Evolutionary conservation across 805 yeast species (phyloP).

Genomic region (Kodamaea lidongshanica): DNA sequence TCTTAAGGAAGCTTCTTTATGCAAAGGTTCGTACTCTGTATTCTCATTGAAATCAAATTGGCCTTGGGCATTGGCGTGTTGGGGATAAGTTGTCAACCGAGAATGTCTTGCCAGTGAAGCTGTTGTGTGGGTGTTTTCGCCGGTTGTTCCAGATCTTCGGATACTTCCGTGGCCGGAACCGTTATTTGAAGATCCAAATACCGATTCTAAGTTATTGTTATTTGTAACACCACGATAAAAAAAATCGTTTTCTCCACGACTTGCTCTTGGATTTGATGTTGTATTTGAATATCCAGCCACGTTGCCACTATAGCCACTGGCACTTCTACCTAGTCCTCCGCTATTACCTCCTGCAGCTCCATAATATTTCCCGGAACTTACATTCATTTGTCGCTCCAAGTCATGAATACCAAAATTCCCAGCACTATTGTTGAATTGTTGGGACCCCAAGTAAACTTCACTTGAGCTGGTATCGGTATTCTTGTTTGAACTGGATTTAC

Average conservation of each 20-base stretch:
- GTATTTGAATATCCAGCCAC: slow-evolving; percentile 2
- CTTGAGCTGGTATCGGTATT: slow-evolving; percentile 3
- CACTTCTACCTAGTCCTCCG: slow-evolving; percentile 8
- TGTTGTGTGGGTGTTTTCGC: slow-evolving; percentile 8
- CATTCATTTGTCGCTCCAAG: slow-evolving; percentile 22
- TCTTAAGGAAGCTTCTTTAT: neutral
- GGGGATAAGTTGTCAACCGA: slow-evolving; percentile 22
- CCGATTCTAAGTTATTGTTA: slow-evolving; percentile 36
- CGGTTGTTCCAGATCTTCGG: slow-evolving; percentile 4
- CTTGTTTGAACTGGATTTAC: slow-evolving; percentile 1
- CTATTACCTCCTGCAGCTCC: slow-evolving; percentile 12
- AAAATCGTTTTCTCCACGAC: slow-evolving; percentile 23
- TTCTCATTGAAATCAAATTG: slow-evolving; percentile 18
- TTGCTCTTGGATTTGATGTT: slow-evolving; percentile 6
- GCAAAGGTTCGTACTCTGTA: slow-evolving; percentile 9
- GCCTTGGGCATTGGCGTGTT: slow-evolving; percentile 17
- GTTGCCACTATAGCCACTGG: slow-evolving; percentile 3
- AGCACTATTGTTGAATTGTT: slow-evolving; percentile 4
- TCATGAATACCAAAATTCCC: slow-evolving; percentile 17
- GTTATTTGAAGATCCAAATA: slow-evolving; percentile 19
- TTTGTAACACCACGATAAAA: slow-evolving; percentile 40
- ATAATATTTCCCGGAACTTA: slow-evolving; percentile 12
- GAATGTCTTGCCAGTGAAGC: slow-evolving; percentile 18
- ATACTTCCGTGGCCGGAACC: slow-evolving; percentile 3
- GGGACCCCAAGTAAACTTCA: slow-evolving; percentile 6